Evolutionary conservation across 176 grass and related monocot genomes (phyloP).

Genomic region (Thinopyrum elongatum): DNA sequence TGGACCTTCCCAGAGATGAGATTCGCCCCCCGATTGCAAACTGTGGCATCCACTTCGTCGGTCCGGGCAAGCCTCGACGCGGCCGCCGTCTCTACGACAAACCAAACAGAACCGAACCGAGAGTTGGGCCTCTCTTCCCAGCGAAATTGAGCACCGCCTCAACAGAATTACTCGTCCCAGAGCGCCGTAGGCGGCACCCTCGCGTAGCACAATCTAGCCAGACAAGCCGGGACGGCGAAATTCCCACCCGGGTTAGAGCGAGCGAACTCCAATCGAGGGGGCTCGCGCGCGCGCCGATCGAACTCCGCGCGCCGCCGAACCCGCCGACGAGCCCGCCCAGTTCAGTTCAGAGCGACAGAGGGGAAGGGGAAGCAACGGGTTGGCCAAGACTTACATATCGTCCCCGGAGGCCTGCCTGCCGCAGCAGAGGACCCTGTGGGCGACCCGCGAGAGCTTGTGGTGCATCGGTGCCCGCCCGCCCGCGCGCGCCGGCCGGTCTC

Average conservation of each 20-base stretch:
- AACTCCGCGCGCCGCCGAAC: neutral
- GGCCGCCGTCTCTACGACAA: neutral
- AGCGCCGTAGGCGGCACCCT: neutral
- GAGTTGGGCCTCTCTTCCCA: neutral
- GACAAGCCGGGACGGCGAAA: neutral
- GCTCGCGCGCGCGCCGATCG: neutral
- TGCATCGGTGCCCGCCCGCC: conserved; percentile 35
- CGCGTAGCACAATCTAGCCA: neutral
- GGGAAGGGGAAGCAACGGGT: no score
- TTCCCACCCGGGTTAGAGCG: neutral
- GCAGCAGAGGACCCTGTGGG: conserved; percentile 62
- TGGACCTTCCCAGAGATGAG: neutral
- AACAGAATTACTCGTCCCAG: neutral
- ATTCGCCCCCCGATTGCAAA: neutral
- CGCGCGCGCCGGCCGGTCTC: neutral
- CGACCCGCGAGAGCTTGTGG: conserved; percentile 46
- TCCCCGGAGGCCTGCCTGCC: conserved; percentile 28
- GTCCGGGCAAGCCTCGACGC: neutral
- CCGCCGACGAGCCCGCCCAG: neutral
- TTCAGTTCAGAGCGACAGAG: neutral
- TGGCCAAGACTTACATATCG: conserved; percentile 37
- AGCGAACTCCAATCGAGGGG: neutral
- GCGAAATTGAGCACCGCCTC: neutral
- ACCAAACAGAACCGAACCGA: neutral
- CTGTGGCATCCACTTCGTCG: neutral